Conservation (phyloP, 805 yeast species). For the Barnettozyma populi region DNA sequence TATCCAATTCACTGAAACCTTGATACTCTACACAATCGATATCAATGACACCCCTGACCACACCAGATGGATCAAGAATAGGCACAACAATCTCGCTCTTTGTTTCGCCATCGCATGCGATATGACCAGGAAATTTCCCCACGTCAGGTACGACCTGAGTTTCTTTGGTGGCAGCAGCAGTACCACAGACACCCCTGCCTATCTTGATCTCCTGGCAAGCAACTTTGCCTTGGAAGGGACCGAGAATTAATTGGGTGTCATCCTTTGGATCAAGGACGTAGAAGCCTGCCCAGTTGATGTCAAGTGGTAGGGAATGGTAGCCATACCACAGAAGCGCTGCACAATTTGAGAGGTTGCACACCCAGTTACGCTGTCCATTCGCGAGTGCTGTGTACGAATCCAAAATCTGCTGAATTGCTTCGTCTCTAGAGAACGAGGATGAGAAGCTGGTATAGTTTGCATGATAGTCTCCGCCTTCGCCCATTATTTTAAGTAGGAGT, state of each 20-base stretch:
- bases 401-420: constrained; percentile 52
- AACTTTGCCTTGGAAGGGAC: constrained; percentile 95
- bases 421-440: constrained; percentile 34
- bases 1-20: constrained; percentile 69
- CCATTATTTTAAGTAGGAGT: too few species aligned
- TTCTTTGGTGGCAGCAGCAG: constrained; percentile 52
- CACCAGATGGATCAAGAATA: constrained; percentile 38
- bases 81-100: constrained; percentile 93
- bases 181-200: constrained; percentile 91
- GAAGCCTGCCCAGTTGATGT: constrained; percentile 93
- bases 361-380: constrained; percentile 71
- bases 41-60: constrained; percentile 73
- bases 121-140: constrained; percentile 79
- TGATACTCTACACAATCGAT: constrained; percentile 63
- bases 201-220: constrained; percentile 81
- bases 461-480: constrained; percentile 41
- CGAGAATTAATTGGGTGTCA: constrained; percentile 53
- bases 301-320: constrained; percentile 51
- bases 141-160: constrained; percentile 83
- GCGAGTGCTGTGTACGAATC: constrained; percentile 62
- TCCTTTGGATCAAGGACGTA: constrained; percentile 44
- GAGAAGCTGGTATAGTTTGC: constrained; percentile 67
- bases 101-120: constrained; percentile 96
- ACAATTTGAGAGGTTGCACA: constrained; percentile 81
- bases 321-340: constrained; percentile 87